A percentile compares a stretch with the other conserved stretches of the same genome.
These are phyloP conservation scores for Phyllostachys edulis DNA, from an alignment of 176 grass and related monocot genomes.

Conservation along the genomic window DNA sequence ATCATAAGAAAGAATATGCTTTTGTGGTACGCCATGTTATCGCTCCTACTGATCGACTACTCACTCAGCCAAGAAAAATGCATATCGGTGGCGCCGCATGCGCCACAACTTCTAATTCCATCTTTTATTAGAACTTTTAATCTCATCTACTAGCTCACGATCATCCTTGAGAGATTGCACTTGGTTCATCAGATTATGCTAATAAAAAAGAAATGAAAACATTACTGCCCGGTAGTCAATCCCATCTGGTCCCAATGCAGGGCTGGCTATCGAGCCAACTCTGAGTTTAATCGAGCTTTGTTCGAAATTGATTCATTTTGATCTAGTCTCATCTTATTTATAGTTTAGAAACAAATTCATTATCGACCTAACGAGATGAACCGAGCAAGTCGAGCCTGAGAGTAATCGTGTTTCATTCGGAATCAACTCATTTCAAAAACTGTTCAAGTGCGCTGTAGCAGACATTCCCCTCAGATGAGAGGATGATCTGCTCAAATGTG, in stretches of 20 bases:
- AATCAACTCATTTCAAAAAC: too few relatives aligned
- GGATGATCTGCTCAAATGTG: too few relatives aligned
- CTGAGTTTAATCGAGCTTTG: too few relatives aligned
- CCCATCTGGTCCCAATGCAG: not conserved
- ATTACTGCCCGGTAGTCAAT: not conserved
- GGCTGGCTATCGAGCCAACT: too few relatives aligned
- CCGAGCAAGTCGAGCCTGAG: too few relatives aligned
- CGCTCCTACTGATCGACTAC: not conserved
- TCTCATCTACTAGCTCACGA: not conserved
- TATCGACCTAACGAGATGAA: too few relatives aligned
- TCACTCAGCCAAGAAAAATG: not conserved
- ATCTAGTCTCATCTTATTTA: too few relatives aligned
- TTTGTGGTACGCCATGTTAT: constrained; percentile 13
- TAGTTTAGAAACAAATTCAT: too few relatives aligned
- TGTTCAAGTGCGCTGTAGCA: too few relatives aligned
- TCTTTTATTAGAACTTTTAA: not conserved
- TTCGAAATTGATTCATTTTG: too few relatives aligned
- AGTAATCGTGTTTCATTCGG: too few relatives aligned
- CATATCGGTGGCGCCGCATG: not conserved
- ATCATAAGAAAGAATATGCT: constrained; percentile 23
- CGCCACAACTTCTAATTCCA: not conserved
- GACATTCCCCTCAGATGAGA: too few relatives aligned
- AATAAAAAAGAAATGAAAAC: not conserved
- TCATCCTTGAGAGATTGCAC: not conserved
- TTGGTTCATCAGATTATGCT: not conserved